A percentile compares a stretch with the other conserved stretches of the same genome.
Evolutionary conservation across 1,139 yeast species (phyloP).

Genomic region (Ogataea hybrid): DNA sequence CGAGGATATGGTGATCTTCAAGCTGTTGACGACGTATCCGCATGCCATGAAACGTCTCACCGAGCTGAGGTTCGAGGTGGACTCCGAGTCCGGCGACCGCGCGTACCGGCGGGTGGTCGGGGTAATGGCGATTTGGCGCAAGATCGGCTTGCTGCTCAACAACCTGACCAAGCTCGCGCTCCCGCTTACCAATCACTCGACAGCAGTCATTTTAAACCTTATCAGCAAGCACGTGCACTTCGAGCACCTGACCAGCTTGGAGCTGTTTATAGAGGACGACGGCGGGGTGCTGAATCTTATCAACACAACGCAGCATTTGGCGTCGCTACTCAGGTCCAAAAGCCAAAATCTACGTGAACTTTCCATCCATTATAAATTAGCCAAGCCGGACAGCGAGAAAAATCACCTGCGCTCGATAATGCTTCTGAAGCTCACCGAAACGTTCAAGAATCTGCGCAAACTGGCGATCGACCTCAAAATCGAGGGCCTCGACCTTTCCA

Average conservation of each 20-base stretch:
- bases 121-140: conserved; percentile 27
- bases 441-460: conserved; percentile 22
- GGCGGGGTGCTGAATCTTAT: conserved; percentile 28
- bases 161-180: conserved; percentile 27
- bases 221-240: conserved; percentile 28
- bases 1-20: conserved; percentile 32
- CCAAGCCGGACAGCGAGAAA: conserved; percentile 27
- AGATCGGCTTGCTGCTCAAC: conserved; percentile 24
- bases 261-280: conserved; percentile 31
- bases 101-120: conserved; percentile 32
- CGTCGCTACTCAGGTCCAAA: conserved; percentile 22
- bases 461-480: conserved; percentile 26
- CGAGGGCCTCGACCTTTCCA: conserved; percentile 27
- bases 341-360: conserved; percentile 25
- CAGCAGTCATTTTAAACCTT: conserved; percentile 27
- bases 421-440: conserved; percentile 28
- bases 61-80: conserved; percentile 27
- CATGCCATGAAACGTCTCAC: conserved; percentile 23
- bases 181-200: conserved; percentile 31
- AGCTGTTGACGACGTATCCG: conserved; percentile 27
- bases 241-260: conserved; percentile 27
- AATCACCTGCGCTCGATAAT: conserved; percentile 32
- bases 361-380: conserved; percentile 25
- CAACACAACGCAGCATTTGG: conserved; percentile 27
- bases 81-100: conserved; percentile 24